Evolutionary conservation across 345 rosid species (phyloP), one percentile per base, ranked within the genome.

Genomic region (Aquilaria yunnanensis): DNA sequence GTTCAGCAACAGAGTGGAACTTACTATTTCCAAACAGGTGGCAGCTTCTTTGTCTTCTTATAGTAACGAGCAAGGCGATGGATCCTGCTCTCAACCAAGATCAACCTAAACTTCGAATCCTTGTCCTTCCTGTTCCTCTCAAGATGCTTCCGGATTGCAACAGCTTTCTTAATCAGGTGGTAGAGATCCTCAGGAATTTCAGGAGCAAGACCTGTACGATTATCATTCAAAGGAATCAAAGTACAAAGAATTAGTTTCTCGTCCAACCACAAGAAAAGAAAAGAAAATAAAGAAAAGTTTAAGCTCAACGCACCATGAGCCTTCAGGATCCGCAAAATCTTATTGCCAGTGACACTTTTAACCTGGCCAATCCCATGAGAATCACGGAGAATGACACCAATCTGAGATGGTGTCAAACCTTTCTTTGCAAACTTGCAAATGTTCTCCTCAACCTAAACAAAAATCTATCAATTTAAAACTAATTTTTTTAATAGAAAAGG

Each of bases 21-120:
- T 70, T 77, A 79, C 83, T 82, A 82, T 73, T 82, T 79, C 87
- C 87, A 82, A 63, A 79, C 84, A 10, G 87, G 87, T 2, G 84
- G 84, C 49, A 82, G 84, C 87, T 82, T 82, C 82, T 79, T 82
- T 14, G 82, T 82, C 62, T 79, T 82, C 80, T 82, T 82, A 77
- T 82, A 82, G 74, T 82, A 82, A 12, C 87, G 87, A 52, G 87
- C 87, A 5, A 79, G 84, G 75, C 87, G 77, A 64, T 82, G 87
- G 56, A 82, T 79, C 74, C 87, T 79, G 74, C 87, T 79, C 69
- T 82, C 87, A 10, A 82, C 87, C 56, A 82, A 82, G 56, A 82
- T 82, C 78, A 82, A 62, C 48, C 87, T 49, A 57, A 82, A 82
- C 69, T 82, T 82, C 56, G 86, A 82, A 69, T 82, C 86, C 76